Conservation (phyloP, 805 yeast genomes). For the Candida jianshihensis region DNA sequence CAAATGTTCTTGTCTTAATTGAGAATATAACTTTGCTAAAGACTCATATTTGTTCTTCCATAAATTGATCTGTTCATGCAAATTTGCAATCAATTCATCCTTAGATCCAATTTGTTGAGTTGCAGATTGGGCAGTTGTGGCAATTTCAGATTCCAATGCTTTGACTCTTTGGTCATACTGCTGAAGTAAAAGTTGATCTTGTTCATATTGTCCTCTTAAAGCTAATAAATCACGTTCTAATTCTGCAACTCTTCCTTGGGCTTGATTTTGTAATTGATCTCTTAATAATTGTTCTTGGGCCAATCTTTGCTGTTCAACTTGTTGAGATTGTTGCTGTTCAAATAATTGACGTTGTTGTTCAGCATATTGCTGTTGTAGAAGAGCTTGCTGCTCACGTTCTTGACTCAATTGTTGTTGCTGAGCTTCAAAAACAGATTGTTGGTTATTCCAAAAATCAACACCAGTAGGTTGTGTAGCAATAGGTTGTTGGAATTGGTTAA, state of each 20-base stretch:
- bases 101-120: constrained; percentile 68
- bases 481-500: constrained; percentile 30
- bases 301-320: constrained; percentile 57
- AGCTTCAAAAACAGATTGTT: constrained; percentile 46
- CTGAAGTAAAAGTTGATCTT: constrained; percentile 73
- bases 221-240: constrained; percentile 74
- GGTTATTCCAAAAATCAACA: constrained; percentile 35
- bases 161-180: constrained; percentile 85
- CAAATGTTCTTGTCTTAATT: constrained; percentile 86
- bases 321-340: constrained; percentile 69
- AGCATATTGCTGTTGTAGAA: constrained; percentile 61
- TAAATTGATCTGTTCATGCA: constrained; percentile 67
- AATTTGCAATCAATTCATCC: constrained; percentile 58
- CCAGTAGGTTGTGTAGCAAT: constrained; percentile 51
- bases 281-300: constrained; percentile 66
- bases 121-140: constrained; percentile 53
- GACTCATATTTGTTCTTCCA: constrained; percentile 89
- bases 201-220: constrained; percentile 75
- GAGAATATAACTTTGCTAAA: constrained; percentile 82
- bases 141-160: constrained; percentile 68
- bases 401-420: constrained; percentile 56
- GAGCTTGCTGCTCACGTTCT: constrained; percentile 57
- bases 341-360: constrained; percentile 59
- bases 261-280: constrained; percentile 64
- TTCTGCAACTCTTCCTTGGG: constrained; percentile 73